Evolutionary conservation across 1,284 basidiomycete genomes (phyloP).

Genomic region (Fomitopsis palustris): DNA sequence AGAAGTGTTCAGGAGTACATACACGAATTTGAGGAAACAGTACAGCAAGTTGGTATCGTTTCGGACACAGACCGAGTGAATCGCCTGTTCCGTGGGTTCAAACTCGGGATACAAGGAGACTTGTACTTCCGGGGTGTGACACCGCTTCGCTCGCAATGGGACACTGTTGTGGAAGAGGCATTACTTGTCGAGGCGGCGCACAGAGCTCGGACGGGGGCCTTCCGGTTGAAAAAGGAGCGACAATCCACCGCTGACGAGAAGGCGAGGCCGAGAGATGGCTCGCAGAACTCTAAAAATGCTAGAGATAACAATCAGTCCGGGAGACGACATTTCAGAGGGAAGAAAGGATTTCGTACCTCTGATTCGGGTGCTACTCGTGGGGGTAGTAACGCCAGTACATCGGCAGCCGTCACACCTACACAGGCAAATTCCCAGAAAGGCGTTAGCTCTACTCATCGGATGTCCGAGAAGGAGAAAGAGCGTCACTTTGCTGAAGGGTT

Average conservation of each 20-base stretch:
- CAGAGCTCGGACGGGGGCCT: not conserved
- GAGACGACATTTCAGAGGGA: no score
- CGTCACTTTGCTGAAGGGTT: not conserved
- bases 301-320: no score
- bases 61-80: conserved; percentile 28
- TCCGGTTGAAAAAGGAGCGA: no score
- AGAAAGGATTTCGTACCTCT: no score
- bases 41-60: conserved; percentile 28
- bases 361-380: not conserved
- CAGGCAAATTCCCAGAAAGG: not conserved
- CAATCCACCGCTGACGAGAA: no score
- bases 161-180: conserved; percentile 11
- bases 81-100: conserved; percentile 33
- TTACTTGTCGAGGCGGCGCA: conserved; percentile 14
- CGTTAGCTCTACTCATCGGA: not conserved
- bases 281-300: no score
- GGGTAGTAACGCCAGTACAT: not conserved
- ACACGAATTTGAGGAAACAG: conserved; percentile 30
- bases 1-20: conserved; percentile 23
- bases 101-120: conserved; percentile 22
- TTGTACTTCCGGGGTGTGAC: conserved; percentile 28
- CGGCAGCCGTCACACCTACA: no score
- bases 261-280: no score
- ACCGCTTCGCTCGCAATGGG: conserved; percentile 15
- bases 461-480: conserved; percentile 2